Evolutionary conservation across 768 basidiomycete genomes (phyloP).

Genomic region (Suillus weaverae): DNA sequence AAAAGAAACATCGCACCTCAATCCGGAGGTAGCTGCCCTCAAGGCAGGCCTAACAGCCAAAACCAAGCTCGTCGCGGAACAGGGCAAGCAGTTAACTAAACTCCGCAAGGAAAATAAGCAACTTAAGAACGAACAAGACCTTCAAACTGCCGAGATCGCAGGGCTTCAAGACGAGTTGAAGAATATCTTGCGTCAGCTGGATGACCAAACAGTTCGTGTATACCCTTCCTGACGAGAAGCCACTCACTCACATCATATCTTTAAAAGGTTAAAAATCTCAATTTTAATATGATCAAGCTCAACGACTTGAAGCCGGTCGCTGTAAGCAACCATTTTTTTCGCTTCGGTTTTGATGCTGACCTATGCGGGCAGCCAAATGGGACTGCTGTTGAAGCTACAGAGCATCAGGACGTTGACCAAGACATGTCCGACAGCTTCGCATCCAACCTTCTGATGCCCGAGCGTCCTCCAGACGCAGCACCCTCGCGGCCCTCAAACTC

Average conservation of each 20-base stretch:
- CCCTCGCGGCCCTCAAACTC: background rate
- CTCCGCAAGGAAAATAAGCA: constrained; percentile 1
- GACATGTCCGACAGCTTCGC: background rate
- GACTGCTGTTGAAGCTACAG: background rate
- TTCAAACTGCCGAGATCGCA: constrained; percentile 5
- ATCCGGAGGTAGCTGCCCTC: background rate
- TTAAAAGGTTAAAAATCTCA: background rate
- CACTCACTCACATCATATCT: background rate
- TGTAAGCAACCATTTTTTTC: background rate
- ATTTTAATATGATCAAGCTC: background rate
- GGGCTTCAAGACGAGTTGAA: constrained; percentile 8
- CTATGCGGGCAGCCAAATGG: background rate
- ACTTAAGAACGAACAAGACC: background rate
- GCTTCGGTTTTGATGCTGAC: background rate
- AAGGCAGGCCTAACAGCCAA: background rate
- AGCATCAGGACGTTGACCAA: background rate
- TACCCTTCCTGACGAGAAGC: background rate
- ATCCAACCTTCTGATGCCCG: background rate
- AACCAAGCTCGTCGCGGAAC: background rate
- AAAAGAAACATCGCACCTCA: background rate
- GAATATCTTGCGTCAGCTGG: background rate
- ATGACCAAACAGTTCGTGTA: constrained; percentile 5
- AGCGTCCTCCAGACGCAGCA: background rate
- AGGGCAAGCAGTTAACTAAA: background rate
- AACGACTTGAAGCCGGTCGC: background rate